Conservation (phyloP, 1,284 basidiomycete genomes). For the Ganoderma meredithae region DNA sequence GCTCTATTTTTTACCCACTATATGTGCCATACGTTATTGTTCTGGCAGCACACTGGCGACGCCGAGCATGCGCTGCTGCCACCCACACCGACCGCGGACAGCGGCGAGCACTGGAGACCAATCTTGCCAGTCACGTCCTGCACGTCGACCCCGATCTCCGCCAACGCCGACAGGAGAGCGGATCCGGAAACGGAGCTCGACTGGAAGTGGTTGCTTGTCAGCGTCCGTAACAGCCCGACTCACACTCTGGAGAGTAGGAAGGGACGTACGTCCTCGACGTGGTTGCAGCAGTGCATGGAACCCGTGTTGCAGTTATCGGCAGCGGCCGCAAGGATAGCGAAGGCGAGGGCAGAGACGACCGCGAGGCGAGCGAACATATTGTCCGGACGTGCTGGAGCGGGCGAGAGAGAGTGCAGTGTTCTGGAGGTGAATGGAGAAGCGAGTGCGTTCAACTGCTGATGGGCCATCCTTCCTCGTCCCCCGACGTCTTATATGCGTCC, state of each 20-base stretch:
- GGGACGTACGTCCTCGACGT: constrained; percentile 24
- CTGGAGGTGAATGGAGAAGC: background rate
- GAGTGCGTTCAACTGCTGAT: background rate
- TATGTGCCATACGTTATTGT: constrained; percentile 29
- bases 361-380: constrained; percentile 24
- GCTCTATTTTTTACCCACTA: too few relatives aligned
- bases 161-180: constrained; percentile 15
- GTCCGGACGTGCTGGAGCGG: background rate
- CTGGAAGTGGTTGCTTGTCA: background rate
- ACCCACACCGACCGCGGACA: constrained; percentile 29
- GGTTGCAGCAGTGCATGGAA: constrained; percentile 32
- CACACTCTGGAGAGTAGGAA: too few relatives aligned
- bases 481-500: background rate
- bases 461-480: background rate
- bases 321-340: constrained; percentile 26
- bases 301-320: constrained; percentile 29
- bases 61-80: constrained; percentile 19
- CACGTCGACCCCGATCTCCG: constrained; percentile 20
- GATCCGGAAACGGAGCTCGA: constrained; percentile 21
- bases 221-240: background rate
- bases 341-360: constrained; percentile 15
- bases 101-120: constrained; percentile 28
- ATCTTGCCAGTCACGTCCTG: constrained; percentile 23
- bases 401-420: background rate
- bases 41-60: constrained; percentile 30